A percentile compares a stretch with the other conserved stretches of the same genome.
Evolutionary conservation across 257 asterid genomes (phyloP).

Genomic region (Solanum chilense): DNA sequence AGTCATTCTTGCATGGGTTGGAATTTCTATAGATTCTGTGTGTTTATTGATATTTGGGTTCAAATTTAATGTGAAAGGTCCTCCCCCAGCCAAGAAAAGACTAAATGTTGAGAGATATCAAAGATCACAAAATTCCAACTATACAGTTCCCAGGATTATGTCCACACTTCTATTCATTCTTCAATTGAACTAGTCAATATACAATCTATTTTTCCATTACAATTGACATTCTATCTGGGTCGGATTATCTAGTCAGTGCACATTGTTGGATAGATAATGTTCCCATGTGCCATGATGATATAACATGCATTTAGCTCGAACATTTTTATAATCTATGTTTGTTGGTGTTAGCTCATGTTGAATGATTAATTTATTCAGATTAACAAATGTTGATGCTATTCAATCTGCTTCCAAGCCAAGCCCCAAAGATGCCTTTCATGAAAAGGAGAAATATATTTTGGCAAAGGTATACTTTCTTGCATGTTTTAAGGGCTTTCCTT

Average conservation of each 20-base stretch:
- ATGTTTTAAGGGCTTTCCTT: neutral
- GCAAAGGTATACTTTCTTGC: slow-evolving; percentile 55
- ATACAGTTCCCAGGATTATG: neutral
- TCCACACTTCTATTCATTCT: neutral
- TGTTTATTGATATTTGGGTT: neutral
- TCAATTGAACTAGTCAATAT: neutral
- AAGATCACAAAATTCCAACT: neutral
- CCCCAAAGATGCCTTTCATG: slow-evolving; percentile 45
- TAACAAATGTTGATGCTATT: slow-evolving; percentile 2
- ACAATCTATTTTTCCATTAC: neutral
- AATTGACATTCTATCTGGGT: neutral
- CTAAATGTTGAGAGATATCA: neutral
- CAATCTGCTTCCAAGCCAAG: slow-evolving; percentile 57
- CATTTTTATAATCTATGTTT: neutral
- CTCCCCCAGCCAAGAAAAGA: neutral
- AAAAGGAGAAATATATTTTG: slow-evolving; percentile 74
- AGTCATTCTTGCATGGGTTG: neutral
- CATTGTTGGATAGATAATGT: neutral
- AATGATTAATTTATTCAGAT: slow-evolving; percentile 11
- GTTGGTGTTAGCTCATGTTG: neutral
- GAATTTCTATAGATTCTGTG: neutral
- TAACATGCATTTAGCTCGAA: neutral
- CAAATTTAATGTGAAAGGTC: neutral
- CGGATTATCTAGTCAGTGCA: neutral
- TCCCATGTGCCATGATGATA: neutral